These are phyloP conservation scores for Cinnamomum micranthum DNA, from an alignment of 164 flowering plant species.

Conservation along the genomic window DNA sequence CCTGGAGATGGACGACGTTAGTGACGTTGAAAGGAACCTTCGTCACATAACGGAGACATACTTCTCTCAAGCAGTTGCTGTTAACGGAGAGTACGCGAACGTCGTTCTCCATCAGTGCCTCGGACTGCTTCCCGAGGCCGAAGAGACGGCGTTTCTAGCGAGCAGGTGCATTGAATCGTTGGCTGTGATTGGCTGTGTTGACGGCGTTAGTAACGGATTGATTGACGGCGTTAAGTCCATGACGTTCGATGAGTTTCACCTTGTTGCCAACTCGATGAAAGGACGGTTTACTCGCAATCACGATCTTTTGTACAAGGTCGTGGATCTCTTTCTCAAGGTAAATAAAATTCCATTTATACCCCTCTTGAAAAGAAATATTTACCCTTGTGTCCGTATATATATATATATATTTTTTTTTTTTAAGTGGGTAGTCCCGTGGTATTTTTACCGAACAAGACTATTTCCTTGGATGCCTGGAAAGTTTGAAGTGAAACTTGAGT, in stretches of 20 bases:
- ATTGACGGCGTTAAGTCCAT: slow-evolving; percentile 36
- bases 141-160: slow-evolving; percentile 44
- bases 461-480: no score
- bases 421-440: no score
- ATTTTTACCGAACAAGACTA: no score
- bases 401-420: no score
- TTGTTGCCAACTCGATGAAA: slow-evolving; percentile 47
- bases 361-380: no score
- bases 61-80: slow-evolving; percentile 45
- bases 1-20: slow-evolving; percentile 51
- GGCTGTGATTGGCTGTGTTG: slow-evolving; percentile 5
- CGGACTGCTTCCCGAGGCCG: slow-evolving; percentile 65
- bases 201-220: slow-evolving; percentile 22
- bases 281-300: slow-evolving; percentile 36
- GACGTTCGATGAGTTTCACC: slow-evolving; percentile 35
- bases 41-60: slow-evolving; percentile 43
- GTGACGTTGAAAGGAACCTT: slow-evolving; percentile 32
- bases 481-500: no score
- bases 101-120: slow-evolving; percentile 52
- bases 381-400: no score
- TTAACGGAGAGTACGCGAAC: slow-evolving; percentile 36
- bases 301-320: slow-evolving; percentile 53
- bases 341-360: background rate
- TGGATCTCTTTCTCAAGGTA: slow-evolving; percentile 66
- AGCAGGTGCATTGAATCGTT: slow-evolving; percentile 57